Conservation (phyloP, 768 basidiomycete genomes). For the Hortiboletus campestris region DNA sequence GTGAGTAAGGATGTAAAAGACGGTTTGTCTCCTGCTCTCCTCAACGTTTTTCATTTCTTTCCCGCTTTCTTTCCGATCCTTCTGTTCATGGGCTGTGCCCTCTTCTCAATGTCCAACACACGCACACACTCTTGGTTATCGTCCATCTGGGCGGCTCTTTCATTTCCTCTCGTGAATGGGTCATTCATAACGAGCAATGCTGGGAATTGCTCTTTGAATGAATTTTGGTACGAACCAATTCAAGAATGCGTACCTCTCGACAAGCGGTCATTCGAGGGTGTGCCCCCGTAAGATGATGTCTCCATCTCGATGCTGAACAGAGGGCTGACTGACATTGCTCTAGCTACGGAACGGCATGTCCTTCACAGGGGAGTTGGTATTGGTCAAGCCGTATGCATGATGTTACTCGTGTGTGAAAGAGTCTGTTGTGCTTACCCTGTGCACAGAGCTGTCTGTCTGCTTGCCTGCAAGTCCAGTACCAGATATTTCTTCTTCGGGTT, state of each 20-base stretch:
- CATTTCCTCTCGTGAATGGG: slow-evolving; percentile 8
- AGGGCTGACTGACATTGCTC: background rate
- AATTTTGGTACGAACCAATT: slow-evolving; percentile 16
- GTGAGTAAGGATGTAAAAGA: background rate
- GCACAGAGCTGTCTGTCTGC: slow-evolving; percentile 12
- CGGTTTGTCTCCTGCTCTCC: background rate
- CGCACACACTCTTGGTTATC: background rate
- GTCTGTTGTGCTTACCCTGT: background rate
- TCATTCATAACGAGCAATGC: slow-evolving; percentile 3
- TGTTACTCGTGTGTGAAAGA: background rate
- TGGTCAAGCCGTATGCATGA: slow-evolving; percentile 16
- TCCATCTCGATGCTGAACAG: background rate
- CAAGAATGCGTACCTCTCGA: slow-evolving; percentile 8
- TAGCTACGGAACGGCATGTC: slow-evolving; percentile 11
- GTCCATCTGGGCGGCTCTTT: slow-evolving; percentile 4
- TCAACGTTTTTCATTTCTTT: background rate
- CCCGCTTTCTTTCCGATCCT: background rate
- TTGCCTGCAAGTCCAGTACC: slow-evolving; percentile 8
- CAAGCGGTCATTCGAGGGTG: background rate
- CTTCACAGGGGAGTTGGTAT: slow-evolving; percentile 8
- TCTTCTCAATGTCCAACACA: slow-evolving; percentile 2
- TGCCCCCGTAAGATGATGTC: slow-evolving; percentile 15
- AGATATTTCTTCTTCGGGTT: background rate
- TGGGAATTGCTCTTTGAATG: slow-evolving; percentile 14
- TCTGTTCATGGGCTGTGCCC: slow-evolving; percentile 3